Evolutionary conservation across 345 rosid species (phyloP), one percentile per base, ranked within the genome.

Genomic region (Psidium friedrichsthalianum): DNA sequence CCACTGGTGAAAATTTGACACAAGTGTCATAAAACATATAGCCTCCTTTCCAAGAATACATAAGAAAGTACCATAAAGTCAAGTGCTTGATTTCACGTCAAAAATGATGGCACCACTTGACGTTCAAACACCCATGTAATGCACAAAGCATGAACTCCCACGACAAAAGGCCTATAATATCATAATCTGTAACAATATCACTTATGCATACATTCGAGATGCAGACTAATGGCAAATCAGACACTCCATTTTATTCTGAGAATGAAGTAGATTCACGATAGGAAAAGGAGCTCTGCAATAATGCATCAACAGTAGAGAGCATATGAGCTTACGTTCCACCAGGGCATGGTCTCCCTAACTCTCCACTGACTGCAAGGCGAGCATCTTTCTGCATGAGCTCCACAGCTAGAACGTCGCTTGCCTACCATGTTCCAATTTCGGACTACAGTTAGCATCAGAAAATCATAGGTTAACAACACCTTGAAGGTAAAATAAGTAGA

Each of bases 331-430:
- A 97, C 98, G 94, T 92, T 91, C 98, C 97, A 90, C 94, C 94
- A 88, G 96, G 96, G 90, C 98, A 97, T 20, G 96, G 96, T 86
- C 92, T 95, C 52, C 98, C 97, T 56, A 93, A 82, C 89, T 95
- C 96, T 49, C 99, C 96, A 86, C 96, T 92, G 51, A 95, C 93
- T 61, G 98, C 93, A 86, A 97, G 95, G 58, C 96, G 92, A 81
- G 97, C 92, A 91, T 97, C 98, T 91, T 97, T 97, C 89, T 97
- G 99, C 83, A 97, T 89, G 86, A 97, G 98, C 93, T 97, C 99
- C 88, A 97, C 98, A 51, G 99, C 98, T 10, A 97, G 94, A 87
- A 95, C 98, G 89, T 97, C 99, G 85, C 98, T 97, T 83, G 99
- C 98, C 98, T 95, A 89, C 88, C 27, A 87, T 53, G 36, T 80